These are phyloP conservation scores for Lantana camara DNA, from an alignment of 257 asterid species.

Conservation along the genomic window DNA sequence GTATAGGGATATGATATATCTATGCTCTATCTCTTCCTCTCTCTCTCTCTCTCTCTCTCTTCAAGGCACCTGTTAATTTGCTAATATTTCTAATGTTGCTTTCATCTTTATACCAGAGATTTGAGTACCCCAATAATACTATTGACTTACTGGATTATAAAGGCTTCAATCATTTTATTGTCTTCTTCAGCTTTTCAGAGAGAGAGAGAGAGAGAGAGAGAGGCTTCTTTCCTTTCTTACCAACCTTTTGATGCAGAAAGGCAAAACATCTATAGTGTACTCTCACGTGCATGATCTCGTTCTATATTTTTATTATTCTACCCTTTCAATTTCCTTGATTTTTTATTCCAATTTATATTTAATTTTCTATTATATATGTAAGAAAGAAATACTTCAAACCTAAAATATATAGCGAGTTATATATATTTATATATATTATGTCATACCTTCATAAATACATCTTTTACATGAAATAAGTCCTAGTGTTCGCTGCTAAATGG, in stretches of 20 bases:
- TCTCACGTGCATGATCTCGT: slow-evolving; percentile 63
- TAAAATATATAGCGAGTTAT: no score
- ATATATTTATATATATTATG: no score
- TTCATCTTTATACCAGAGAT: slow-evolving; percentile 42
- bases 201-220: slow-evolving; percentile 9
- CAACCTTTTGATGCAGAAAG: slow-evolving; percentile 54
- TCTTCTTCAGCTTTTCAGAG: slow-evolving; percentile 47
- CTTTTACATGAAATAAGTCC: no score
- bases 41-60: neutral
- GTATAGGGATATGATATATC: no score
- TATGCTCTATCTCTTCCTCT: neutral
- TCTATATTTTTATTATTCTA: neutral
- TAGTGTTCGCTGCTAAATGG: no score
- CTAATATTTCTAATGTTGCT: slow-evolving; percentile 17
- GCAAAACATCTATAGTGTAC: slow-evolving; percentile 46
- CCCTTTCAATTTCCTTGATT: neutral
- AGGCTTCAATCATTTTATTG: slow-evolving; percentile 67
- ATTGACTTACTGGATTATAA: slow-evolving; percentile 55
- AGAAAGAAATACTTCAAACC: no score
- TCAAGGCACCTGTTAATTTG: neutral
- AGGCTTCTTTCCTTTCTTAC: slow-evolving; percentile 35
- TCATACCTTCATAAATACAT: no score
- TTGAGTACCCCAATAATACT: slow-evolving; percentile 51
- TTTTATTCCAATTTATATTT: neutral
- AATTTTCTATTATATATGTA: neutral